Evolutionary conservation across 1,284 basidiomycete species (phyloP).

Genomic region (Acaromyces ingoldii): DNA sequence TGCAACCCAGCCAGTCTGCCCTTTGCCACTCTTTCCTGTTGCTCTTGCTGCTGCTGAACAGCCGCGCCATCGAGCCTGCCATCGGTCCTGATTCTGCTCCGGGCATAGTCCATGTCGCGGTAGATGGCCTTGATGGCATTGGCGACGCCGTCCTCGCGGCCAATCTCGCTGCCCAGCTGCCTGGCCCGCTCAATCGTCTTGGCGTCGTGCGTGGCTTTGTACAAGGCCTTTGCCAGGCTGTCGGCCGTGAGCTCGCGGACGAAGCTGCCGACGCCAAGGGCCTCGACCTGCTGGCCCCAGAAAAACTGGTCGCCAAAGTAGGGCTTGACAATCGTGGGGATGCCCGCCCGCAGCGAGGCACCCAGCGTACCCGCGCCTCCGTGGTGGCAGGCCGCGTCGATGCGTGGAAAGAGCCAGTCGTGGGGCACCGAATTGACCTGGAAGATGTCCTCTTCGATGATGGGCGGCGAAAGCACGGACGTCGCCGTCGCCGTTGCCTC

Average conservation of each 20-base stretch:
- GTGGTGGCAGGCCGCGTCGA: slow-evolving; percentile 95
- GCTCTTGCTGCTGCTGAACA: background rate
- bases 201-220: slow-evolving; percentile 73
- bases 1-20: no score
- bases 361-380: slow-evolving; percentile 93
- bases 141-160: slow-evolving; percentile 54
- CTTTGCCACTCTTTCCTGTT: no score
- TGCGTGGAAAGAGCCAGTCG: slow-evolving; percentile 89
- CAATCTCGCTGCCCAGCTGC: slow-evolving; percentile 59
- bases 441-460: slow-evolving; percentile 65
- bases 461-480: slow-evolving; percentile 52
- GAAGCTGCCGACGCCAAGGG: slow-evolving; percentile 78
- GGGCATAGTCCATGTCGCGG: slow-evolving; percentile 43
- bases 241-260: slow-evolving; percentile 79
- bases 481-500: slow-evolving; percentile 36
- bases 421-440: slow-evolving; percentile 84
- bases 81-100: slow-evolving; percentile 28
- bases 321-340: slow-evolving; percentile 91
- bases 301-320: slow-evolving; percentile 97
- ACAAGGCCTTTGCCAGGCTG: slow-evolving; percentile 69
- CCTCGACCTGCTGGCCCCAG: slow-evolving; percentile 87
- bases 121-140: slow-evolving; percentile 46
- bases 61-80: background rate
- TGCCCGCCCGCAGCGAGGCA: slow-evolving; percentile 81
- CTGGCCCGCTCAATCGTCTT: slow-evolving; percentile 82